Conservation (phyloP, 2,329 filamentous ascomycete species). For the Penicillium sp. region DNA sequence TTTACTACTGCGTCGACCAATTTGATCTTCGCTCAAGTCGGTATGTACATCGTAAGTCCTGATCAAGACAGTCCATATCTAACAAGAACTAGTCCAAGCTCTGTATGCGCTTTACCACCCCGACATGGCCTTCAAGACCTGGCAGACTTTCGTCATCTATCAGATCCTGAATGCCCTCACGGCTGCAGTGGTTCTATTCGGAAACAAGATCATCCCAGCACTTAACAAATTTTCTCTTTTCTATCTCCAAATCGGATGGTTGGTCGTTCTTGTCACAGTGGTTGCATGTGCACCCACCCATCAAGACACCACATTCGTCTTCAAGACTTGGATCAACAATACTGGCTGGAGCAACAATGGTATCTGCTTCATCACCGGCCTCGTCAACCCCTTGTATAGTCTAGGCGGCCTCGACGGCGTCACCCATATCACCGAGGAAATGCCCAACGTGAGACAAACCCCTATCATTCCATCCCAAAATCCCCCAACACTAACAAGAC, state of each 20-base stretch:
- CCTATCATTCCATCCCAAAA: no score
- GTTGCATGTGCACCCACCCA: constrained; percentile 55
- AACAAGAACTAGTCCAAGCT: constrained; percentile 28
- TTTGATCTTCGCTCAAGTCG: constrained; percentile 9
- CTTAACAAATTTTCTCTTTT: constrained; percentile 55
- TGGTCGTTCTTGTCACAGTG: constrained; percentile 57
- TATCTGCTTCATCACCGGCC: constrained; percentile 58
- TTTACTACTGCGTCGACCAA: constrained; percentile 14
- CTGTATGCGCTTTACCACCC: constrained; percentile 52
- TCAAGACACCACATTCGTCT: constrained; percentile 57
- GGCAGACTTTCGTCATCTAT: constrained; percentile 56
- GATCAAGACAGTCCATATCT: not conserved
- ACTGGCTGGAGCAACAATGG: constrained; percentile 59
- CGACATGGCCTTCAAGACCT: constrained; percentile 50
- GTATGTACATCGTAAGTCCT: not conserved
- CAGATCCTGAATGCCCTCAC: constrained; percentile 52
- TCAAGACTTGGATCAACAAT: constrained; percentile 59
- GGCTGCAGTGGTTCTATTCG: constrained; percentile 55
- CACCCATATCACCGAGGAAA: constrained; percentile 60
- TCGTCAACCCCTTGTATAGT: constrained; percentile 57
- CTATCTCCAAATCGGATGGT: constrained; percentile 56
- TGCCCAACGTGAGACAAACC: constrained; percentile 53
- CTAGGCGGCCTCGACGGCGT: constrained; percentile 57
- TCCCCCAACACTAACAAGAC: constrained; percentile 11
- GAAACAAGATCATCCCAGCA: constrained; percentile 52